A percentile compares a stretch with the other conserved stretches of the same genome.
phyloP scores from a whole-genome alignment of 257 asterid species.

The Gentiana straminea region DNA sequence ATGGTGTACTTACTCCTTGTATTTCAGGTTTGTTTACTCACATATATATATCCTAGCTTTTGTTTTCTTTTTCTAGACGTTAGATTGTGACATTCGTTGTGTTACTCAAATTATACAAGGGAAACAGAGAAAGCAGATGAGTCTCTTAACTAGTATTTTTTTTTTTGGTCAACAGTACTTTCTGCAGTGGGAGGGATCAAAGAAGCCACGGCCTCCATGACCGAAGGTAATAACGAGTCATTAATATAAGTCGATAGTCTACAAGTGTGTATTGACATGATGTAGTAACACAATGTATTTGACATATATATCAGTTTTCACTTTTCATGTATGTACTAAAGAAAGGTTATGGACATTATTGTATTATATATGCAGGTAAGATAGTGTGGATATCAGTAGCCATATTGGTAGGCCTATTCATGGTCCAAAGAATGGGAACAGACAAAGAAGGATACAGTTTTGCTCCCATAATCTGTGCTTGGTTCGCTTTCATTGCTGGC shows the following conservation, averaged over 20 bases:
- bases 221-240: constrained; percentile 15
- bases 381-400: constrained; percentile 36
- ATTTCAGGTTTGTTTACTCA: constrained; percentile 37
- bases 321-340: too few relatives aligned
- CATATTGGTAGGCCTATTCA: constrained; percentile 36
- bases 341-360: too few relatives aligned
- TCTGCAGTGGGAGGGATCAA: constrained; percentile 71
- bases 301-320: too few relatives aligned
- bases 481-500: constrained; percentile 38
- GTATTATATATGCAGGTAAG: constrained; percentile 13
- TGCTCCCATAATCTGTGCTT: constrained; percentile 39
- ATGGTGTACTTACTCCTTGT: constrained; percentile 72
- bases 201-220: constrained; percentile 24
- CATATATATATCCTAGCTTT: too few relatives aligned
- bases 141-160: not conserved
- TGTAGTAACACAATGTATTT: not conserved
- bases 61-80: too few relatives aligned
- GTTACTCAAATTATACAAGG: too few relatives aligned
- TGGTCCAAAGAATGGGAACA: constrained; percentile 44
- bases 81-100: too few relatives aligned
- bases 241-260: not conserved
- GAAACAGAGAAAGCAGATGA: too few relatives aligned
- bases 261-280: not conserved
- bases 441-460: constrained; percentile 59
- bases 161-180: constrained; percentile 29